Conservation (phyloP, 768 basidiomycete species). For the Hypsizygus marmoreus region DNA sequence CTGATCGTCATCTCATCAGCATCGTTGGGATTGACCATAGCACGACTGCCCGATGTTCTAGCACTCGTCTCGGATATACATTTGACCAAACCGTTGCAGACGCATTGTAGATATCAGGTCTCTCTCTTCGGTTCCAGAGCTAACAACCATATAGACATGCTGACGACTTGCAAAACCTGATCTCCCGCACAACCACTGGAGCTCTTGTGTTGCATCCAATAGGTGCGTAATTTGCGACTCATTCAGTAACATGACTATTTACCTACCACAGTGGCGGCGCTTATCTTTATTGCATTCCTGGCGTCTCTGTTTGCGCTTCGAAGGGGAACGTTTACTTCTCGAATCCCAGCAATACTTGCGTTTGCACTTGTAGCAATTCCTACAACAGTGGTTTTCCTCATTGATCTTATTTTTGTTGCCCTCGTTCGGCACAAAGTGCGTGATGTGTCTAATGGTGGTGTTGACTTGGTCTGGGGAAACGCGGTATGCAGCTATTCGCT, state of each 20-base stretch:
- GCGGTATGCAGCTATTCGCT: constrained; percentile 34
- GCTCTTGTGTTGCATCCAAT: constrained; percentile 58
- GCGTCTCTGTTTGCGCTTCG: constrained; percentile 48
- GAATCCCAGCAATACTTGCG: constrained; percentile 39
- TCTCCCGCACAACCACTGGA: constrained; percentile 47
- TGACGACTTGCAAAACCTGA: constrained; percentile 36
- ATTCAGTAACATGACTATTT: constrained; percentile 1
- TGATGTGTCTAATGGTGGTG: constrained; percentile 39
- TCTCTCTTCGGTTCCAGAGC: constrained; percentile 1
- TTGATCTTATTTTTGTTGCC: constrained; percentile 53
- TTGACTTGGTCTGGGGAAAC: constrained; percentile 51
- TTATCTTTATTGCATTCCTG: constrained; percentile 53
- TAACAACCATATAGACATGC: constrained; percentile 29
- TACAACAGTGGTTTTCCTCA: constrained; percentile 52
- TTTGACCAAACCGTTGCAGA: constrained; percentile 51
- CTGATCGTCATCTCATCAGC: too few relatives aligned
- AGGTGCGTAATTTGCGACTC: constrained; percentile 31
- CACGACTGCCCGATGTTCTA: constrained; percentile 46
- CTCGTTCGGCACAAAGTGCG: constrained; percentile 43
- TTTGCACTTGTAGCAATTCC: constrained; percentile 43
- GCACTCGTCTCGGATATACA: constrained; percentile 52
- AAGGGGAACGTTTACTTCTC: constrained; percentile 37
- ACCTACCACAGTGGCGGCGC: constrained; percentile 39
- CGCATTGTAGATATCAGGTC: constrained; percentile 38
- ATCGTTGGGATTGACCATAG: constrained; percentile 42